Conservation (phyloP, 1,284 basidiomycete genomes). For the Ustilago esculenta region DNA sequence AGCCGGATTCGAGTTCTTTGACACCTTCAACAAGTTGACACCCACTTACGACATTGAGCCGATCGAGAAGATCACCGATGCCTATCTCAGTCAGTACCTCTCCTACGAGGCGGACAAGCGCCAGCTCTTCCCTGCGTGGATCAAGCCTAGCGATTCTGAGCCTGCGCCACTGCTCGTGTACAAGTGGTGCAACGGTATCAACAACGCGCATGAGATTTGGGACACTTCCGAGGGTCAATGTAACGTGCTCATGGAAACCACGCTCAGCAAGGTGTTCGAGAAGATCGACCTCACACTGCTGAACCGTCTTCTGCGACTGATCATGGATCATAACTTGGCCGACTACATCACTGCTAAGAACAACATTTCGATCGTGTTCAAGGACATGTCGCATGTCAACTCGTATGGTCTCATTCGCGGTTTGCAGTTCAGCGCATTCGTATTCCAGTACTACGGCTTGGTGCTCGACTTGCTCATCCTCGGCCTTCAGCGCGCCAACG, state of each 20-base stretch:
- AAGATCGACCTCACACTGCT: constrained; percentile 67
- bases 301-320: constrained; percentile 65
- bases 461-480: constrained; percentile 65
- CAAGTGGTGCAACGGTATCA: constrained; percentile 67
- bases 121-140: constrained; percentile 67
- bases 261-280: constrained; percentile 65
- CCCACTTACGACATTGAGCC: constrained; percentile 67
- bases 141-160: constrained; percentile 67
- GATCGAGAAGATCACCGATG: constrained; percentile 67
- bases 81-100: constrained; percentile 66
- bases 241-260: constrained; percentile 67
- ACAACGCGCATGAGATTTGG: constrained; percentile 65
- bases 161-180: constrained; percentile 66
- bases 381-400: constrained; percentile 67
- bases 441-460: constrained; percentile 67
- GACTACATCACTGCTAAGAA: constrained; percentile 67
- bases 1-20: constrained; percentile 66
- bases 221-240: constrained; percentile 65
- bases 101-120: constrained; percentile 67
- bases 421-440: constrained; percentile 65
- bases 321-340: constrained; percentile 67
- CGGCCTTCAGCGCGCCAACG: constrained; percentile 64
- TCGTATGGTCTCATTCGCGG: constrained; percentile 66
- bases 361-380: constrained; percentile 67
- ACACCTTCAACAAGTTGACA: constrained; percentile 65